Conservation (phyloP, 495 filamentous ascomycete species). For the Hypoxylon intermedium region DNA sequence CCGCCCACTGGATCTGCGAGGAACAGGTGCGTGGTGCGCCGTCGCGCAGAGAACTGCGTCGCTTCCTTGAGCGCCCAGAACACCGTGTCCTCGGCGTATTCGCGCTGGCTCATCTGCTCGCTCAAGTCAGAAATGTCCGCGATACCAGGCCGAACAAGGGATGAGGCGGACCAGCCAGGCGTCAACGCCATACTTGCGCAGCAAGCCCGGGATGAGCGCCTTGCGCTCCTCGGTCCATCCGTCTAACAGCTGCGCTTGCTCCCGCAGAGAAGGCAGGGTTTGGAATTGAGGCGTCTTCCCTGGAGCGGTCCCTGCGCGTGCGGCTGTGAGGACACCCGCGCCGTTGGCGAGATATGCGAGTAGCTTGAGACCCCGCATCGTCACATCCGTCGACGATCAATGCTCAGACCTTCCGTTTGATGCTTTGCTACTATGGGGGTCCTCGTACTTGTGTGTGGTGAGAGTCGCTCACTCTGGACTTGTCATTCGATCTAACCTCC, state of each 20-base stretch:
- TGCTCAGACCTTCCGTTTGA: too few species aligned
- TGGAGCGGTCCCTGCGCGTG: conserved; percentile 13
- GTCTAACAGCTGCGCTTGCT: conserved; percentile 52
- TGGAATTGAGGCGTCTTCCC: conserved; percentile 45
- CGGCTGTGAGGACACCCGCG: conserved; percentile 13
- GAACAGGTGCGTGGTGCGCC: conserved; percentile 54
- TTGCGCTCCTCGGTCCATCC: conserved; percentile 50
- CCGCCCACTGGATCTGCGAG: conserved; percentile 42
- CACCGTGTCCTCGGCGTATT: conserved; percentile 57
- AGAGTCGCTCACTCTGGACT: not conserved
- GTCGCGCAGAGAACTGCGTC: conserved; percentile 52
- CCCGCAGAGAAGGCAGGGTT: conserved; percentile 48
- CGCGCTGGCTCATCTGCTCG: conserved; percentile 54
- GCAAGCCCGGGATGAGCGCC: conserved; percentile 46
- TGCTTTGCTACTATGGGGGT: not conserved
- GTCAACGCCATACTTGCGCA: conserved; percentile 54
- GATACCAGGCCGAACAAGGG: not conserved
- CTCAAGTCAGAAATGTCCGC: not conserved
- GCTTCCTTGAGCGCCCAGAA: conserved; percentile 57
- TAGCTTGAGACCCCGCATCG: conserved; percentile 32
- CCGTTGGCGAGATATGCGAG: conserved; percentile 14
- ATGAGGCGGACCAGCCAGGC: conserved; percentile 53
- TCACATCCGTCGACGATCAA: not conserved
- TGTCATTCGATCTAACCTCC: not conserved
- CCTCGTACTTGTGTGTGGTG: not conserved